Evolutionary conservation across 257 asterid species (phyloP).

Genomic region (Marsdenia floribunda): DNA sequence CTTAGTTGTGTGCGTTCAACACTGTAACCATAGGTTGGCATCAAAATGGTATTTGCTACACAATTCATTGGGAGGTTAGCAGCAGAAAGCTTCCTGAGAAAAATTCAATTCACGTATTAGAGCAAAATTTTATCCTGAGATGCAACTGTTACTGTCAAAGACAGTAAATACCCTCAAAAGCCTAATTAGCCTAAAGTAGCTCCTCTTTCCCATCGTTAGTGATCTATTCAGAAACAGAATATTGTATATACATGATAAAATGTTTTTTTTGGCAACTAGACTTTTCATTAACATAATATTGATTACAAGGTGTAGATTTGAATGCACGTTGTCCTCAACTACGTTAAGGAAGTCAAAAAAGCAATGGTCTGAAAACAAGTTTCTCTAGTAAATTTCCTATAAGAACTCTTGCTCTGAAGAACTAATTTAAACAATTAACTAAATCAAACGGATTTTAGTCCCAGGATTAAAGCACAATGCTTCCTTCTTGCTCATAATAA

Average conservation of each 20-base stretch:
- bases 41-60: slow-evolving; percentile 16
- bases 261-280: neutral
- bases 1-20: slow-evolving; percentile 24
- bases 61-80: slow-evolving; percentile 31
- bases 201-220: neutral
- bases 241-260: neutral
- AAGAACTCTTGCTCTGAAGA: neutral
- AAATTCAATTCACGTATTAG: slow-evolving; percentile 1
- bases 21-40: slow-evolving; percentile 20
- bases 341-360: neutral
- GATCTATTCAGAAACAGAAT: neutral
- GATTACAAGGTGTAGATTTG: neutral
- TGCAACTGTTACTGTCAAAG: neutral
- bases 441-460: neutral
- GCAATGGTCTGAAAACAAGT: neutral
- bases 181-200: neutral
- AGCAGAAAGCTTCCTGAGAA: slow-evolving; percentile 45
- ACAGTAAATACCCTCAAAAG: slow-evolving; percentile 8
- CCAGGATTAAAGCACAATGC: neutral
- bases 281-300: neutral
- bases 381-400: neutral
- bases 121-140: neutral
- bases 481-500: neutral
- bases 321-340: neutral
- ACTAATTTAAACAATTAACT: neutral